Conservation (phyloP, 495 filamentous ascomycete genomes). For the Sphaerosporella brunnea region DNA sequence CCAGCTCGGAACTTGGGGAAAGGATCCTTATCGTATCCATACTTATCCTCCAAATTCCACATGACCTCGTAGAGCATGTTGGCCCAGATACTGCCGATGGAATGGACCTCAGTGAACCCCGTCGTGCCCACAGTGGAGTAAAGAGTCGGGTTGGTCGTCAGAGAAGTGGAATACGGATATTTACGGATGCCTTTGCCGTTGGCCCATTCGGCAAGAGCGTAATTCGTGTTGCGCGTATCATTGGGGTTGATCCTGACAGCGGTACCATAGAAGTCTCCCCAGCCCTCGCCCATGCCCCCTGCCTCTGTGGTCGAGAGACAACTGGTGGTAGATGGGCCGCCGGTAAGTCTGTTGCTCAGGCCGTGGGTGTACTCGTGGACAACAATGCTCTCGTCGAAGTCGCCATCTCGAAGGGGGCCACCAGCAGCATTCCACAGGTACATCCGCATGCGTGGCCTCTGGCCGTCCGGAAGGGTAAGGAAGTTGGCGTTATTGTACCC, state of each 20-base stretch:
- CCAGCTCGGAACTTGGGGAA: constrained; percentile 29
- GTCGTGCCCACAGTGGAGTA: constrained; percentile 30
- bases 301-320: constrained; percentile 32
- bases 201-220: constrained; percentile 33
- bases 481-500: constrained; percentile 37
- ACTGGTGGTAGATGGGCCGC: constrained; percentile 34
- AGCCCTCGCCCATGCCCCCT: constrained; percentile 40
- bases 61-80: constrained; percentile 36
- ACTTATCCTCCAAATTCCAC: constrained; percentile 37
- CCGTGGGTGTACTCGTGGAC: constrained; percentile 29
- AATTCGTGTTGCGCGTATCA: constrained; percentile 33
- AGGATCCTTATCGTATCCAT: constrained; percentile 31
- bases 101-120: constrained; percentile 28
- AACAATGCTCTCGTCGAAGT: constrained; percentile 35
- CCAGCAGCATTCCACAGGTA: constrained; percentile 28
- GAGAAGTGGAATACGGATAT: constrained; percentile 35
- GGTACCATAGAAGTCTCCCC: constrained; percentile 37
- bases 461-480: constrained; percentile 35
- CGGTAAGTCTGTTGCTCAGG: constrained; percentile 37
- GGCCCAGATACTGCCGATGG: constrained; percentile 36
- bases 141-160: constrained; percentile 31
- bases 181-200: constrained; percentile 30
- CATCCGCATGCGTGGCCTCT: constrained; percentile 35
- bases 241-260: constrained; percentile 33
- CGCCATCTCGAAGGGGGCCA: constrained; percentile 19